These are phyloP conservation scores for Lomentospora prolificans DNA, from an alignment of 2,329 filamentous ascomycete genomes.

Conservation along the genomic window DNA sequence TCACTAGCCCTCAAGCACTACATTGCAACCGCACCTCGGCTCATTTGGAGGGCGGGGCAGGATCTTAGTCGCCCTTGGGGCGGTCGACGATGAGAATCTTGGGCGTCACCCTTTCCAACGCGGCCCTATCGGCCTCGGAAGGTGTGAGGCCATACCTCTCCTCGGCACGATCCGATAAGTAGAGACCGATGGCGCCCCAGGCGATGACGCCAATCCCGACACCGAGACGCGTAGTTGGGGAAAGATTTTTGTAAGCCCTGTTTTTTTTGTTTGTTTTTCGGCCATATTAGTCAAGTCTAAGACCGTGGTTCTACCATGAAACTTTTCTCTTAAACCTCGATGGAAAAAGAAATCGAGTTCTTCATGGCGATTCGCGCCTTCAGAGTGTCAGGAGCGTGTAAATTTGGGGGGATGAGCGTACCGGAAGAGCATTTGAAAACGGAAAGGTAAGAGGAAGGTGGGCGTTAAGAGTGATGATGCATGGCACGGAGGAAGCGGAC, in stretches of 20 bases:
- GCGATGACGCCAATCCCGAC: slow-evolving; percentile 66
- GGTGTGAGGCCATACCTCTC: slow-evolving; percentile 63
- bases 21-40: too few species aligned
- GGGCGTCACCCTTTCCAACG: slow-evolving; percentile 51
- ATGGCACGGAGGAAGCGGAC: background rate
- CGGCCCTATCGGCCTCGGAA: slow-evolving; percentile 62
- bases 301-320: too few species aligned
- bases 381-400: too few species aligned
- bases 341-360: too few species aligned
- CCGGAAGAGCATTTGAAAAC: slow-evolving; percentile 2
- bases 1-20: too few species aligned
- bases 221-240: slow-evolving; percentile 58
- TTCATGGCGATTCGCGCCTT: too few species aligned
- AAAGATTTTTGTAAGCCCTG: slow-evolving; percentile 62
- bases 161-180: slow-evolving; percentile 63
- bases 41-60: too few species aligned
- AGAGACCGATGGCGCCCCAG: slow-evolving; percentile 67
- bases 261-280: background rate
- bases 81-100: slow-evolving; percentile 50
- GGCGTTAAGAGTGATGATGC: background rate
- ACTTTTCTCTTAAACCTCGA: too few species aligned
- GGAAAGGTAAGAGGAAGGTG: background rate
- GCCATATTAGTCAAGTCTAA: too few species aligned
- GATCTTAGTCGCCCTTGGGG: background rate
- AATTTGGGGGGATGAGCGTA: background rate